phyloP scores from a whole-genome alignment of 106 monocot genomes.

The Dendrobium officinale region DNA sequence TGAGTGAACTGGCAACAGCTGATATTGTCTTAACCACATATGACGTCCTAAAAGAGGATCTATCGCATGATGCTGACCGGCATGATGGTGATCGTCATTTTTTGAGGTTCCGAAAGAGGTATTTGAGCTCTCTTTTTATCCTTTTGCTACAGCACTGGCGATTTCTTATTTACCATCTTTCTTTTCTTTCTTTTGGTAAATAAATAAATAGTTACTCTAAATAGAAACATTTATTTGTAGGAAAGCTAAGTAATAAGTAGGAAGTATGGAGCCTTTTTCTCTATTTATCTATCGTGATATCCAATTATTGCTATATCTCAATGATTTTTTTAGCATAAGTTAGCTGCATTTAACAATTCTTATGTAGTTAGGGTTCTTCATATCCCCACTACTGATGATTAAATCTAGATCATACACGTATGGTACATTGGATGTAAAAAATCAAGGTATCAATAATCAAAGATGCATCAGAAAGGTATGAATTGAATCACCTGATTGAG shows the following conservation, averaged over 20 bases:
- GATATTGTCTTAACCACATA: conserved; percentile 94
- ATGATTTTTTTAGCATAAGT: not conserved
- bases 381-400: not conserved
- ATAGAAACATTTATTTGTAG: not conserved
- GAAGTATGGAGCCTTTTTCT: conserved; percentile 2
- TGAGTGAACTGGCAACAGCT: conserved; percentile 46
- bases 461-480: no score
- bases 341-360: not conserved
- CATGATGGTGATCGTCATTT: conserved; percentile 81
- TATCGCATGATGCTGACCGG: conserved; percentile 96
- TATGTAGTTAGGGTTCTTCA: not conserved
- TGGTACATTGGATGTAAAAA: no score
- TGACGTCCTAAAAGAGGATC: conserved; percentile 88
- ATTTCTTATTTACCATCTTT: not conserved
- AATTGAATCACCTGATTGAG: no score
- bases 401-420: not conserved
- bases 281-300: not conserved
- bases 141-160: not conserved
- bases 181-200: not conserved
- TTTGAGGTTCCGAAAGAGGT: conserved; percentile 93
- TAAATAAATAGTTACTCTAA: not conserved
- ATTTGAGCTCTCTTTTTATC: conserved; percentile 1
- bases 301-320: not conserved
- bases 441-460: no score
- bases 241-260: not conserved